These are phyloP conservation scores for Colletotrichum acutatum DNA, from an alignment of 2,329 filamentous ascomycete species.

Conservation along the genomic window DNA sequence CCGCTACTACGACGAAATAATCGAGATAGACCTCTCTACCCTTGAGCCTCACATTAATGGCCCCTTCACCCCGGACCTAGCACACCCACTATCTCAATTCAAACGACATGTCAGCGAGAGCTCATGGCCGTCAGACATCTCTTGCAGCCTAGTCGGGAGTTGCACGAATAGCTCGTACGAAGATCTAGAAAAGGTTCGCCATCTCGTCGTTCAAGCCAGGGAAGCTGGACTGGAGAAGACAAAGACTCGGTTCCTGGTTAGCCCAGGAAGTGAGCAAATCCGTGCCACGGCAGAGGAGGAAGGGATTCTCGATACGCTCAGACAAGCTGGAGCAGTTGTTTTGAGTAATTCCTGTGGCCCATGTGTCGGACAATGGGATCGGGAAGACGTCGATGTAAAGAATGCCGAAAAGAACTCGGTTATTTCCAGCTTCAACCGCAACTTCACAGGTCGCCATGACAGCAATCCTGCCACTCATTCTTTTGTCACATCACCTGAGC, in stretches of 20 bases:
- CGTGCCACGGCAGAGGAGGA: conserved; percentile 44
- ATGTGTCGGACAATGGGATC: conserved; percentile 49
- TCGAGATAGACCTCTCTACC: conserved; percentile 47
- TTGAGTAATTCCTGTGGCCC: conserved; percentile 48
- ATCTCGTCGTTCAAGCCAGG: conserved; percentile 44
- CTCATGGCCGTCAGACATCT: conserved; percentile 44
- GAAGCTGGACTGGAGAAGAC: conserved; percentile 42
- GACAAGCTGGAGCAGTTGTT: conserved; percentile 44
- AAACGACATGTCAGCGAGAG: conserved; percentile 40
- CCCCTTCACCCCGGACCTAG: conserved; percentile 48
- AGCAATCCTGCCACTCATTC: conserved; percentile 57
- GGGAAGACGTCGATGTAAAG: conserved; percentile 44
- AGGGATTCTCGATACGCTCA: conserved; percentile 42
- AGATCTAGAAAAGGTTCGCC: conserved; percentile 44
- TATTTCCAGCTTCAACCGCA: conserved; percentile 49
- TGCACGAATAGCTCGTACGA: conserved; percentile 51
- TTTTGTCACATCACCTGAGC: conserved; percentile 59
- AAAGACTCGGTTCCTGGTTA: conserved; percentile 45
- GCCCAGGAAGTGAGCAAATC: conserved; percentile 48
- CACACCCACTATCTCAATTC: conserved; percentile 45
- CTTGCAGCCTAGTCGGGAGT: conserved; percentile 45
- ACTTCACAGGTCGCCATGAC: conserved; percentile 50
- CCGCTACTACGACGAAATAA: conserved; percentile 45
- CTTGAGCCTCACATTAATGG: conserved; percentile 50
- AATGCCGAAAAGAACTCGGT: conserved; percentile 44